These are phyloP conservation scores for Kodamaea fukazawae DNA, from an alignment of 805 yeast genomes.

Conservation along the genomic window DNA sequence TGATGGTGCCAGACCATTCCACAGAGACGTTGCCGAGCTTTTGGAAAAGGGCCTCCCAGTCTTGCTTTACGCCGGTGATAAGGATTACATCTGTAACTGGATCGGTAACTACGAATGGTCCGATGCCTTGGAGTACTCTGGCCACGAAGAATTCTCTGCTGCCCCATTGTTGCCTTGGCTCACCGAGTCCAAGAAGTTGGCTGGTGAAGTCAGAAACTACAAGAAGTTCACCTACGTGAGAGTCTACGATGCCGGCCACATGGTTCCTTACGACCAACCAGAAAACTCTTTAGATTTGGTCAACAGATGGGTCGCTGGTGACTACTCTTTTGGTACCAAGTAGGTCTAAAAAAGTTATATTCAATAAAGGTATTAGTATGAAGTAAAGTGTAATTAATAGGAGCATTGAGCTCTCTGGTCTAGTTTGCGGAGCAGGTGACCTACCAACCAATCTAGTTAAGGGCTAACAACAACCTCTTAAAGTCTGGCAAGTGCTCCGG, in stretches of 20 bases:
- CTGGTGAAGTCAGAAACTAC: slow-evolving; percentile 75
- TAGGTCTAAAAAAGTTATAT: not conserved
- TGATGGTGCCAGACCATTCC: slow-evolving; percentile 70
- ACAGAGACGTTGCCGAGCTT: slow-evolving; percentile 51
- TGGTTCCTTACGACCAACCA: slow-evolving; percentile 93
- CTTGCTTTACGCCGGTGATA: slow-evolving; percentile 44
- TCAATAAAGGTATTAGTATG: not conserved
- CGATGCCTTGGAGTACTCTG: slow-evolving; percentile 23
- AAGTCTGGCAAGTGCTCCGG: no score
- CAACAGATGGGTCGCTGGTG: slow-evolving; percentile 80
- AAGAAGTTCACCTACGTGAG: slow-evolving; percentile 77
- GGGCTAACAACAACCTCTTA: no score
- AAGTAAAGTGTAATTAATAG: not conserved
- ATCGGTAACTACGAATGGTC: slow-evolving; percentile 41
- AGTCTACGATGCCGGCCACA: slow-evolving; percentile 89
- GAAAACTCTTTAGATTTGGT: slow-evolving; percentile 74
- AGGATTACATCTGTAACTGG: slow-evolving; percentile 47
- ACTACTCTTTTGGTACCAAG: slow-evolving; percentile 29
- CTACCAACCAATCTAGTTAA: no score
- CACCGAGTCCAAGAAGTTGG: slow-evolving; percentile 20
- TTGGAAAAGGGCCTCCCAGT: slow-evolving; percentile 40
- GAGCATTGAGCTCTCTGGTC: no score
- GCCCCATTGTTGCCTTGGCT: slow-evolving; percentile 19
- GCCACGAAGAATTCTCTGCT: slow-evolving; percentile 17
- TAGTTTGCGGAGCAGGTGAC: no score